Conservation (phyloP, 495 filamentous ascomycete genomes). For the Aspergillus funiculosus region DNA sequence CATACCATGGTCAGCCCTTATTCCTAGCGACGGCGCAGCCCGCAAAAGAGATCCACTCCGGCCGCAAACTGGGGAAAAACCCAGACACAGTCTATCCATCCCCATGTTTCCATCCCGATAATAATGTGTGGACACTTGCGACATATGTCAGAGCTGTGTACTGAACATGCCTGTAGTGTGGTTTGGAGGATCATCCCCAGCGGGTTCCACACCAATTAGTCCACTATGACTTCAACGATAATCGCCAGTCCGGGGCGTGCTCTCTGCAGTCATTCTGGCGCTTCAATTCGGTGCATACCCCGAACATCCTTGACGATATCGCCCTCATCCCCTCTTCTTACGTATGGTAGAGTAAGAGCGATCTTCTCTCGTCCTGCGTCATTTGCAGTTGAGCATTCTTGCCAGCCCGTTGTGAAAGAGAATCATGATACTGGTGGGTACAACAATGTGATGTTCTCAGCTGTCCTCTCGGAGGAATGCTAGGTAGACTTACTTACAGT, state of each 20-base stretch:
- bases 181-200: too few species aligned
- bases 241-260: too few species aligned
- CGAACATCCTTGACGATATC: background rate
- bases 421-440: background rate
- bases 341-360: background rate
- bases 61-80: conserved; percentile 13
- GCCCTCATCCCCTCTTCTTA: background rate
- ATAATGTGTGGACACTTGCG: too few species aligned
- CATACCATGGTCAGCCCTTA: conserved; percentile 1
- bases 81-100: conserved; percentile 1
- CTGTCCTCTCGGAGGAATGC: too few species aligned
- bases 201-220: too few species aligned
- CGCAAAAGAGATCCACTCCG: conserved; percentile 13
- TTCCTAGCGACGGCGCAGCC: conserved; percentile 13
- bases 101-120: background rate
- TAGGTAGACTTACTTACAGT: too few species aligned
- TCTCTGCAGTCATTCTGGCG: too few species aligned
- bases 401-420: too few species aligned
- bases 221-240: too few species aligned
- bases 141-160: too few species aligned
- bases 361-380: background rate
- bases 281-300: too few species aligned
- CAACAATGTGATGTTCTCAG: background rate
- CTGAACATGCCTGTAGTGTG: too few species aligned
- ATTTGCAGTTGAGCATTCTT: background rate